A percentile compares a stretch with the other conserved stretches of the same genome.
Conservation (phyloP, 108 stramenopile species). For the Cyclostephanos tholiformis region DNA sequence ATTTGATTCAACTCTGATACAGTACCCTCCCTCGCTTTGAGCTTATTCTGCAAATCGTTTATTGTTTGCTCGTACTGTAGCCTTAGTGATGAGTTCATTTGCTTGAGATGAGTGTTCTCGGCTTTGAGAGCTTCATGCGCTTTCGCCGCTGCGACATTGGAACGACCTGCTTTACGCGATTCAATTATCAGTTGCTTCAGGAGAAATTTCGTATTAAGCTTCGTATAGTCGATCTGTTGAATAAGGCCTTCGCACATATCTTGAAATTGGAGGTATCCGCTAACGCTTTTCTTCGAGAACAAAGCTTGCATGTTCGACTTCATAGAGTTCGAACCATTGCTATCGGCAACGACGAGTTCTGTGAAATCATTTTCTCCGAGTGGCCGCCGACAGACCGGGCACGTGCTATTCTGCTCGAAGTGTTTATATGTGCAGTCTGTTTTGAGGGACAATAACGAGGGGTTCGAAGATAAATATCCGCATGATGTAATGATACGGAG, state of each 20-base stretch:
- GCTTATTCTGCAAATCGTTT: constrained; percentile 59
- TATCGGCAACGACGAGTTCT: constrained; percentile 72
- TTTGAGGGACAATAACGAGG: constrained; percentile 1
- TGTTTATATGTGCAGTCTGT: constrained; percentile 80
- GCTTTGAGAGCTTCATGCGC: constrained; percentile 51
- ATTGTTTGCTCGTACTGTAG: constrained; percentile 60
- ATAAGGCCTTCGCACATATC: constrained; percentile 48
- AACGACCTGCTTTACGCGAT: constrained; percentile 42
- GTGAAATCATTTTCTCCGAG: constrained; percentile 72
- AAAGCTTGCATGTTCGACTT: constrained; percentile 56
- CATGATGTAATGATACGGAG: not conserved
- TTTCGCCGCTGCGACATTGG: constrained; percentile 27
- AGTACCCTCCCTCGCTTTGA: constrained; percentile 49
- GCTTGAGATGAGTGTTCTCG: constrained; percentile 65
- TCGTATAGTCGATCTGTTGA: constrained; percentile 56
- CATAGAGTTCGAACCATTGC: constrained; percentile 38
- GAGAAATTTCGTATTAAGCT: constrained; percentile 60
- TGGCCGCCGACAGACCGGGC: constrained; percentile 60
- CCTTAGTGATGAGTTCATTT: constrained; percentile 48
- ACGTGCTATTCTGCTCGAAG: constrained; percentile 63
- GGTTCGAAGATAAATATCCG: not conserved
- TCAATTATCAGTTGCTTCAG: constrained; percentile 74
- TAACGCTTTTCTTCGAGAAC: constrained; percentile 47
- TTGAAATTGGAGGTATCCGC: constrained; percentile 44
- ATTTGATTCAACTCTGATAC: constrained; percentile 57